Conservation (phyloP, 2,329 filamentous ascomycete species). For the Stagonosporopsis tanaceti region DNA sequence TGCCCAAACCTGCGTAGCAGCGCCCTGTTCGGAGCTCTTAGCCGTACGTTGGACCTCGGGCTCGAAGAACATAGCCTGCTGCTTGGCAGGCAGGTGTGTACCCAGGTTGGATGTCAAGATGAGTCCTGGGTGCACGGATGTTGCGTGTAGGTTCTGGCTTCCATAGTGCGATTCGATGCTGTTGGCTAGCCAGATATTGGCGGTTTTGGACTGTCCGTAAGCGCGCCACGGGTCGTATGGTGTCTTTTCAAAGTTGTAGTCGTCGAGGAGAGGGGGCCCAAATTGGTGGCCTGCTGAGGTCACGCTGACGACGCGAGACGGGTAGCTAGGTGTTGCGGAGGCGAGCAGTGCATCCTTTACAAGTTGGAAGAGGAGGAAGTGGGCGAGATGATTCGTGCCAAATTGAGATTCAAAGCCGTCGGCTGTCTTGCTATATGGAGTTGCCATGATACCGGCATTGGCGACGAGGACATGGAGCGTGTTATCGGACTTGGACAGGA, state of each 20-base stretch:
- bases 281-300: constrained; percentile 52
- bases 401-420: constrained; percentile 60
- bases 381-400: constrained; percentile 62
- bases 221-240: constrained; percentile 49
- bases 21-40: constrained; percentile 50
- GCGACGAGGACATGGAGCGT: constrained; percentile 30
- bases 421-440: constrained; percentile 27
- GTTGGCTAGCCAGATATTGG: constrained; percentile 51
- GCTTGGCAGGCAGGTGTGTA: constrained; percentile 14
- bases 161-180: constrained; percentile 29
- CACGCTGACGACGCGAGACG: constrained; percentile 58
- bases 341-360: constrained; percentile 56
- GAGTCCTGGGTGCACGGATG: constrained; percentile 29
- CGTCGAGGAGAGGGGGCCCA: constrained; percentile 51
- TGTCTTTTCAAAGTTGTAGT: constrained; percentile 50
- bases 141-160: constrained; percentile 22
- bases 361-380: constrained; percentile 63
- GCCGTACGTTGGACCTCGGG: constrained; percentile 17
- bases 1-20: constrained; percentile 52
- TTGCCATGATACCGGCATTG: constrained; percentile 38
- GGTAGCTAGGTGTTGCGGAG: constrained; percentile 46
- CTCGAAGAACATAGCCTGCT: constrained; percentile 12
- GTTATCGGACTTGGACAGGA: constrained; percentile 27
- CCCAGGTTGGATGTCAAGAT: constrained; percentile 24
- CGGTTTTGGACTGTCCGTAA: constrained; percentile 61